A percentile compares a stretch with the other conserved stretches of the same genome.
phyloP scores from a whole-genome alignment of 2,329 filamentous ascomycete genomes.

The Aspergillus tamarii region DNA sequence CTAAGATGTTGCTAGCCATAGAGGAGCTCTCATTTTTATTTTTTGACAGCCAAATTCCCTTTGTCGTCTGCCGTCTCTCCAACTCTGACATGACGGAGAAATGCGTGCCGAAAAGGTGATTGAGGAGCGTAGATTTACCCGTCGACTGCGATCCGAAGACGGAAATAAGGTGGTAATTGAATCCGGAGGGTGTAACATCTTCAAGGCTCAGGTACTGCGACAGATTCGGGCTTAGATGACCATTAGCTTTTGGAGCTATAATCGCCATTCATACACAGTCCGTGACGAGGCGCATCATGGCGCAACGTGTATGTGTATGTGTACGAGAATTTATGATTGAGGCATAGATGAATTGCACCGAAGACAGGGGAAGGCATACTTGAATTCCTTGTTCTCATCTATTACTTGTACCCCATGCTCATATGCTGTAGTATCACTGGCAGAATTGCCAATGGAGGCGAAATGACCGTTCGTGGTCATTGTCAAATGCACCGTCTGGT shows the following conservation, averaged over 20 bases:
- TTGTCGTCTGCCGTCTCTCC: conserved; percentile 93
- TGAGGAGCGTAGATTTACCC: conserved; percentile 95
- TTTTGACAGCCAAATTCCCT: conserved; percentile 99
- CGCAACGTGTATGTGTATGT: neutral
- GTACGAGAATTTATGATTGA: neutral
- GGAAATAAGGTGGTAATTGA: conserved; percentile 99
- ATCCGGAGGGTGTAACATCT: conserved; percentile 82
- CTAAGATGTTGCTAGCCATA: conserved; percentile 97
- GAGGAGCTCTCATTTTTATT: conserved; percentile 68
- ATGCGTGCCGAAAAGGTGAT: conserved; percentile 90
- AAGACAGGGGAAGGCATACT: conserved; percentile 60
- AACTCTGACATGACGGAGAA: conserved; percentile 98
- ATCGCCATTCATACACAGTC: neutral
- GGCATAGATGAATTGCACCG: neutral
- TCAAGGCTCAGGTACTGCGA: conserved; percentile 80
- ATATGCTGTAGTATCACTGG: conserved; percentile 56
- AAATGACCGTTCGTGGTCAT: conserved; percentile 53
- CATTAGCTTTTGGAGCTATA: neutral
- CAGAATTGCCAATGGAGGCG: conserved; percentile 44
- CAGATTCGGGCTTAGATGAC: conserved; percentile 66
- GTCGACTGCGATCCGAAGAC: conserved; percentile 99
- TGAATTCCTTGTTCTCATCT: conserved; percentile 95
- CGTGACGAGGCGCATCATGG: neutral
- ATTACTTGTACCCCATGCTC: conserved; percentile 97
- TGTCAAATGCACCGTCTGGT: conserved; percentile 17